Evolutionary conservation across 208 protist genomes (phyloP), one percentile per base, ranked within the genome.

Genomic region (Histomonas meleagridis): DNA sequence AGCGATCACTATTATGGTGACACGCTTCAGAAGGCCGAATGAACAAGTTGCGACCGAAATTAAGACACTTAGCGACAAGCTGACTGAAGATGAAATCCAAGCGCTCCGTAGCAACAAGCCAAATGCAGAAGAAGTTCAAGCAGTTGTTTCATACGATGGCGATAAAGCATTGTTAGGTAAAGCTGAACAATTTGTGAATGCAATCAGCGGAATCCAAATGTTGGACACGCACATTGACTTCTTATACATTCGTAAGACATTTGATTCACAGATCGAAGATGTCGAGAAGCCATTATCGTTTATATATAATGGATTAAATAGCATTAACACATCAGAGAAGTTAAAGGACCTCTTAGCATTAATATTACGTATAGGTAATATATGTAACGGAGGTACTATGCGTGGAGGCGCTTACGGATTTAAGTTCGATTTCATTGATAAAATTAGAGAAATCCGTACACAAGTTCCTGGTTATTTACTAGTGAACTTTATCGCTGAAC

Each of bases 1-100:
- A 43, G 48, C 70, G 51, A 81, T 81, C 43, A 51, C 70, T 43
- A 81, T 81, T 43, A 81, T 81, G 70, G n/a, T 81, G 16, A 18
- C n/a, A 7, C 2, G 70, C 21, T 46, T 81, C 43, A 32, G 70
- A 4, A 16, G 40, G 2, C 70, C 70, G 51, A 21, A 46, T 23
- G 21, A 48, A 21, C 40, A 81, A 51, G 18, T 81, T 28, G 70
- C 70, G 1, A 5, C 48, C 16, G 5, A 46, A 23, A 81, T 81
- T 23, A 48, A 35, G 14, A 48, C 14, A 7, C 18, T 81, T 0
- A 43, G 51, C n/a, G 14, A 48, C 7, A 35, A 1, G 7, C 3
- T 81, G 16, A 46, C 70, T 51, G 70, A 81, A 51, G 70, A 81
- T 51, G 70, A 32, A 21, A 23, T 81, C 28, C 1, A 9, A 26